A percentile compares a stretch with the other conserved stretches of the same genome.
These are phyloP conservation scores for Aspergillus persii DNA, from an alignment of 2,329 filamentous ascomycete genomes.

Conservation along the genomic window DNA sequence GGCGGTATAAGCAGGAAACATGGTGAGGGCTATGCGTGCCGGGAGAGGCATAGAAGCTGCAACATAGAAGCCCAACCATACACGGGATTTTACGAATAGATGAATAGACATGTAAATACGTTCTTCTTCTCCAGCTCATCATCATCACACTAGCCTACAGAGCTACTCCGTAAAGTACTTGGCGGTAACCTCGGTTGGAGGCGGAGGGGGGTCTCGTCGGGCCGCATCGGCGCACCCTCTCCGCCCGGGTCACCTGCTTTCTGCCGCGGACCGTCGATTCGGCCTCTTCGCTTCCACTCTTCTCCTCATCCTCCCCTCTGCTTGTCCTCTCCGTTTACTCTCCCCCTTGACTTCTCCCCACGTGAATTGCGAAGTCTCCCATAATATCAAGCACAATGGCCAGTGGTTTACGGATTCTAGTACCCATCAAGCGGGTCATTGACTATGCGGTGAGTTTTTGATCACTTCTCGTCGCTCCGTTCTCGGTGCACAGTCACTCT, in stretches of 20 bases:
- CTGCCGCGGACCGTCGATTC: slow-evolving; percentile 22
- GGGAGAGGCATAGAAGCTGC: not conserved
- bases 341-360: slow-evolving; percentile 12
- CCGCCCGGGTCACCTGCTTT: slow-evolving; percentile 28
- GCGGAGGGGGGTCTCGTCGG: slow-evolving; percentile 26
- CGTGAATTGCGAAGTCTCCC: not conserved
- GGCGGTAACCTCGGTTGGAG: slow-evolving; percentile 34
- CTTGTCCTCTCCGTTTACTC: not conserved
- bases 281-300: slow-evolving; percentile 12
- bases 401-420: slow-evolving; percentile 65
- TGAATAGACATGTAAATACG: not conserved
- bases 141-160: too few species aligned
- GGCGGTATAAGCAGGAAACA: slow-evolving; percentile 67
- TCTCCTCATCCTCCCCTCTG: slow-evolving; percentile 3
- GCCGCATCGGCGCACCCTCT: slow-evolving; percentile 33
- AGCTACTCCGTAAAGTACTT: not conserved
- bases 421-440: slow-evolving; percentile 80
- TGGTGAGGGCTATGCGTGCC: slow-evolving; percentile 48
- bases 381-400: slow-evolving; percentile 38
- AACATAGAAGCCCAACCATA: not conserved
- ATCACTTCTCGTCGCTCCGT: slow-evolving; percentile 15
- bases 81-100: not conserved
- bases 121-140: not conserved
- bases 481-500: slow-evolving; percentile 16
- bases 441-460: slow-evolving; percentile 70